Evolutionary conservation across 2,329 filamentous ascomycete genomes (phyloP), one percentile per base, ranked within the genome.

Genomic region (Colletotrichum brevisporum): DNA sequence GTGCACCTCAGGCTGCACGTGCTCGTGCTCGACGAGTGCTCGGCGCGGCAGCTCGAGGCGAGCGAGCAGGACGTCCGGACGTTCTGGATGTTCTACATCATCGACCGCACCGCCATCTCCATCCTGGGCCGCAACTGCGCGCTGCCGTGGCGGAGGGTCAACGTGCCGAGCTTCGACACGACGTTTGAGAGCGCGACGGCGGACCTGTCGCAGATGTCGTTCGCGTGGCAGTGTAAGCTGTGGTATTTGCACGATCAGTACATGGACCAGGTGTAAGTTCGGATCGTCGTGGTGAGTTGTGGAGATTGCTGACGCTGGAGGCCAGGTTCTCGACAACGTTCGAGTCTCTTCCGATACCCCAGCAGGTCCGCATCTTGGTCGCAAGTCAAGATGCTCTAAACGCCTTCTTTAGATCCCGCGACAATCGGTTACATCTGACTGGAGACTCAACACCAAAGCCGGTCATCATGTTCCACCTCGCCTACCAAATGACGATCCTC

Each of bases 31-130:
- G 69, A 71, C 6, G 71, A 71, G 26, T 72, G 69, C 48, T 61
- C 56, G 12, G 65, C 71, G 36, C 48, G 71, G 15, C 63, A 58
- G 31, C 63, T 71, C n/a, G 63, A 71, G 27, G 69, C 71, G 15
- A 64, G 57, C 5, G 65, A 69, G 26, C 50, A 66, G 4, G 69
- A 72, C n/a, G 69, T 71, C 8, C 57, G 65, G 13, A 71, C 65
- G 0, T 72, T 72, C 16, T 72, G 71, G 71, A 72, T 72, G 71
- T 72, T 72, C 45, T 72, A 72, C 39, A 63, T 72, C 21, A 71
- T 69, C 12, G 71, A 72, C 18, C 64, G 71, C 21, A 72, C 71
- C 12, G 69, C 71, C 31, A 72, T 72, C 15, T 69, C 71, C 1
- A 69, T 72, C 5, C 65, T 72, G 1, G 71, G 71, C 6, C 63